Evolutionary conservation across 495 filamentous ascomycete genomes (phyloP).

Genomic region (Baudoinia panamericana): DNA sequence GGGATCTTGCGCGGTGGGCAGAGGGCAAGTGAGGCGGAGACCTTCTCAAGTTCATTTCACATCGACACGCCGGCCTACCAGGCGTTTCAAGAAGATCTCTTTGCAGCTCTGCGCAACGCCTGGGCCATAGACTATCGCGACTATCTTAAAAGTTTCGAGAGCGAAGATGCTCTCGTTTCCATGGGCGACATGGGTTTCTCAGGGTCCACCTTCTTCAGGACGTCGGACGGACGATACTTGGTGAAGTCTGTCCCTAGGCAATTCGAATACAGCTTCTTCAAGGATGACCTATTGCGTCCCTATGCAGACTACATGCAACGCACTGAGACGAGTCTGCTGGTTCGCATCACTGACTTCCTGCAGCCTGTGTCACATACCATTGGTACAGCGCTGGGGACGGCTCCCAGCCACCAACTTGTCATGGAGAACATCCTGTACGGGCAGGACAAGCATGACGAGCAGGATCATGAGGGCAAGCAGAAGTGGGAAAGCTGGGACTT

Average conservation of each 20-base stretch:
- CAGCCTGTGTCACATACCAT: conserved; percentile 39
- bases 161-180: not conserved
- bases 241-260: conserved; percentile 54
- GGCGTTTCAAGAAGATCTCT: conserved; percentile 19
- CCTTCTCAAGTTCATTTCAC: conserved; percentile 24
- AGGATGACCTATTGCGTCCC: conserved; percentile 44
- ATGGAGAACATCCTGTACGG: conserved; percentile 61
- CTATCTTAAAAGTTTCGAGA: conserved; percentile 40
- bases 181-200: conserved; percentile 46
- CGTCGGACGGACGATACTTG: conserved; percentile 45
- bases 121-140: conserved; percentile 43
- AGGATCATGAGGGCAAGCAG: conserved; percentile 21
- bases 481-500: conserved; percentile 59
- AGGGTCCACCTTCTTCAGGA: conserved; percentile 57
- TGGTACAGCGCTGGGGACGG: conserved; percentile 40
- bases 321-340: conserved; percentile 44
- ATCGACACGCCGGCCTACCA: conserved; percentile 21
- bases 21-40: conserved; percentile 8
- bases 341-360: conserved; percentile 57
- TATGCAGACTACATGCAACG: conserved; percentile 47
- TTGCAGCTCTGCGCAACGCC: conserved; percentile 24
- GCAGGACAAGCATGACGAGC: conserved; percentile 26
- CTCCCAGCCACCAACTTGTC: conserved; percentile 54
- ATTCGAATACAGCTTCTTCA: conserved; percentile 58
- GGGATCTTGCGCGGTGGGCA: not conserved